A percentile compares a stretch with the other conserved stretches of the same genome.
Conservation (phyloP, 768 basidiomycete genomes). For the Albatrellus ellisii region DNA sequence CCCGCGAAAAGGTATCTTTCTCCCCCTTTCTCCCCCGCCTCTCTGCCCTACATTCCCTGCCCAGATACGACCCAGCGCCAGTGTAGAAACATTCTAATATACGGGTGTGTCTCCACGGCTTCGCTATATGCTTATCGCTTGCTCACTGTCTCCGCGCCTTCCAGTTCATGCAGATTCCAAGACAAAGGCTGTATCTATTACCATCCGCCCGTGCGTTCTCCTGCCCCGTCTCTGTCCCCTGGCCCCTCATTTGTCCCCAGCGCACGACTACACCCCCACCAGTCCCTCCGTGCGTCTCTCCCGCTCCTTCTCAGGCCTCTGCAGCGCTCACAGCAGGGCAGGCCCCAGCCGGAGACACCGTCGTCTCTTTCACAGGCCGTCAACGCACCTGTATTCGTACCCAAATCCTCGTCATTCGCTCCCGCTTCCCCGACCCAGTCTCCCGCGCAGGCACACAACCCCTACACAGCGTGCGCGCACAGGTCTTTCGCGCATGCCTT, state of each 20-base stretch:
- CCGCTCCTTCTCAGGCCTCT: background rate
- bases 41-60: conserved; percentile 8
- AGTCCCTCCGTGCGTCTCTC: conserved; percentile 9
- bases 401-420: conserved; percentile 34
- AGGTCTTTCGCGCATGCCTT: background rate
- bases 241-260: background rate
- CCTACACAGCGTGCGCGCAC: conserved; percentile 12
- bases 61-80: conserved; percentile 63
- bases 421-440: conserved; percentile 13
- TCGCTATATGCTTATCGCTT: background rate
- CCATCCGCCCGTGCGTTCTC: conserved; percentile 54
- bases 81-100: conserved; percentile 85
- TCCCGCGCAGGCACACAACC: conserved; percentile 12
- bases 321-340: background rate
- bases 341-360: conserved; percentile 13
- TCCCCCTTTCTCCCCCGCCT: conserved; percentile 3
- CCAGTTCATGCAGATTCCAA: conserved; percentile 73
- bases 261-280: conserved; percentile 12
- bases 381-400: conserved; percentile 78
- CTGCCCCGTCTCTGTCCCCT: background rate
- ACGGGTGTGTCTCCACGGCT: conserved; percentile 43
- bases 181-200: conserved; percentile 78
- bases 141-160: conserved; percentile 3
- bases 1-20: conserved; percentile 31
- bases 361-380: conserved; percentile 48